Conservation (phyloP, 2,329 filamentous ascomycete species). For the Monosporascus sp. region DNA sequence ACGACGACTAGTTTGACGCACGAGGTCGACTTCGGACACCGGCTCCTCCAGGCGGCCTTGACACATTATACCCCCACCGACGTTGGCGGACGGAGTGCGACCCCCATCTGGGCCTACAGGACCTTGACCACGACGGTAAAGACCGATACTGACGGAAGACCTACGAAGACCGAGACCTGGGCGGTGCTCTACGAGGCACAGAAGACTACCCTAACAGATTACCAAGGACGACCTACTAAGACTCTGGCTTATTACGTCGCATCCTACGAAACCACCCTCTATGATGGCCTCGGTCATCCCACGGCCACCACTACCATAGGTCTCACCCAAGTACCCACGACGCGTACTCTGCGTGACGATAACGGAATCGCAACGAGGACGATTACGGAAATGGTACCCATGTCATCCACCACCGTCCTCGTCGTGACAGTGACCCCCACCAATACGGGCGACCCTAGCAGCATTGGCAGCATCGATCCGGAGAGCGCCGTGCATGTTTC, state of each 20-base stretch:
- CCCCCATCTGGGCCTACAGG: constrained; percentile 7
- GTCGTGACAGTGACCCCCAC: constrained; percentile 9
- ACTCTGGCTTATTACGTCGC: constrained; percentile 16
- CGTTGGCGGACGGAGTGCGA: constrained; percentile 5
- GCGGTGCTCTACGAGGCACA: constrained; percentile 4
- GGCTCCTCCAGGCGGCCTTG: neutral
- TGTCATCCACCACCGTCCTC: constrained; percentile 10
- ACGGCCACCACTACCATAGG: constrained; percentile 13
- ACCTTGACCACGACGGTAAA: neutral
- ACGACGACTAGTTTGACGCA: too few species aligned
- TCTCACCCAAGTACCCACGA: constrained; percentile 8
- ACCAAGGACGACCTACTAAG: constrained; percentile 15
- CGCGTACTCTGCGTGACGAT: constrained; percentile 10
- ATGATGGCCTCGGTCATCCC: constrained; percentile 8
- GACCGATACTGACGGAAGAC: constrained; percentile 10
- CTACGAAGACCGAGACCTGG: constrained; percentile 7
- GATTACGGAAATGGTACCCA: constrained; percentile 11
- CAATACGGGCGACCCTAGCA: constrained; percentile 3
- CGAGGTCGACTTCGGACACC: neutral
- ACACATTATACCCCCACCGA: constrained; percentile 2
- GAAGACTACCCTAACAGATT: constrained; percentile 13
- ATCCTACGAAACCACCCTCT: constrained; percentile 5
- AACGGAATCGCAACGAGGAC: constrained; percentile 14
- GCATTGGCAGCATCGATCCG: constrained; percentile 1
- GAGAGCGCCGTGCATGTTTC: constrained; percentile 19